Evolutionary conservation across 371 early-diverging fungal species (phyloP).

Genomic region (Funneliformis caledonium): DNA sequence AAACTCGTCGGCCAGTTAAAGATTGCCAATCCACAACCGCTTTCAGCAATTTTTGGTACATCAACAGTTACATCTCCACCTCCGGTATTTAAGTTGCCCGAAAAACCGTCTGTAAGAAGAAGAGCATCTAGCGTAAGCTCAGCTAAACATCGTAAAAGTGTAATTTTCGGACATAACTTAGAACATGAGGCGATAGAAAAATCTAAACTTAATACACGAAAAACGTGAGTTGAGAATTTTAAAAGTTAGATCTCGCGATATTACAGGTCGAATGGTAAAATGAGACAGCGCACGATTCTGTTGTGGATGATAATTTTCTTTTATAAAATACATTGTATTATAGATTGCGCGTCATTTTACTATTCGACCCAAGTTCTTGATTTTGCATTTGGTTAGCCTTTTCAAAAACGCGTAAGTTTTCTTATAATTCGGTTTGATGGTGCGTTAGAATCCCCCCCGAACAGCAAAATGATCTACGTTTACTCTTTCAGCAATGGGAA

Average conservation of each 20-base stretch:
- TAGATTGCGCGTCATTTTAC: constrained; percentile 1
- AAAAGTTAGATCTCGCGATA: constrained; percentile 1
- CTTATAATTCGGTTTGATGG: constrained; percentile 23
- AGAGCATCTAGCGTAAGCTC: constrained; percentile 31
- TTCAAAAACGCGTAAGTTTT: constrained; percentile 15
- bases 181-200: constrained; percentile 1
- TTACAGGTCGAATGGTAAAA: constrained; percentile 18
- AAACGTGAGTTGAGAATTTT: constrained; percentile 36
- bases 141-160: background rate
- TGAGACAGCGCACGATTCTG: background rate
- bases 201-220: background rate
- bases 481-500: constrained; percentile 37
- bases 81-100: background rate
- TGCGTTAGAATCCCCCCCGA: constrained; percentile 35
- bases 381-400: constrained; percentile 11
- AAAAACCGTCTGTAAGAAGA: constrained; percentile 17
- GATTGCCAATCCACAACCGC: constrained; percentile 22
- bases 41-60: constrained; percentile 17
- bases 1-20: constrained; percentile 38
- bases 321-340: background rate
- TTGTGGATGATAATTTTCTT: background rate
- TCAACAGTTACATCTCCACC: background rate
- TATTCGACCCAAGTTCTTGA: background rate
- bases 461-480: constrained; percentile 30
- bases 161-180: background rate